Evolutionary conservation across 257 asterid species (phyloP), one percentile per base, ranked within the genome.

Genomic region (Catharanthus roseus): DNA sequence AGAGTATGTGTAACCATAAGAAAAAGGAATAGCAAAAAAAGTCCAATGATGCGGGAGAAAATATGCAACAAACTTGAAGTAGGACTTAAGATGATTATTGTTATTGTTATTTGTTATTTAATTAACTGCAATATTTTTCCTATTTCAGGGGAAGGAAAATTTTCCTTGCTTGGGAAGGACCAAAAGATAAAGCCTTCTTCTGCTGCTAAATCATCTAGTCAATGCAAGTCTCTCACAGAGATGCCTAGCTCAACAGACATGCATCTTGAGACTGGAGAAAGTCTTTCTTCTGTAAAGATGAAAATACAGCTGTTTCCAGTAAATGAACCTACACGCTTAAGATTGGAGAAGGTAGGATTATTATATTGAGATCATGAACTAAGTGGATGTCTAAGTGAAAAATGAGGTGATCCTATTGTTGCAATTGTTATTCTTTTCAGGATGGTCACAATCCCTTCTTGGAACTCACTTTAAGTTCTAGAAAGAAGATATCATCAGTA

Each of bases 271-370:
- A 73, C 51, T 70, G 81, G 78, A 71, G 72, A 74, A 70, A 75
- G 70, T 75, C 69, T 55, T 76, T 77, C 86, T n/a, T 81, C 86
- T 77, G 67, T 79, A 76, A 93, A 87, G 89, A 72, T 93, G 74
- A 90, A 83, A 81, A 79, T 93, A 84, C 98, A 90, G 79, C 95
- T 93, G 74, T 90, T 89, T 80, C 98, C 98, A 29, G 65, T 90
- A 67, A 79, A 82, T 70, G 88, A 81, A 72, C 71, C 68, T 13
- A 86, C 79, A 39, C 92, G 89, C 49, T 65, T 77, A 75, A 83
- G 82, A 75, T 69, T 93, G 78, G 97, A 90, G 80, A 86, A 86
- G 93, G 98, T 89, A 80, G 31, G 42, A 67, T 16, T 55, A 55
- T 69, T 54, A 36, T 39, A 24, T 67, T 19, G 16, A 44, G 65